Base-by-base conservation (phyloP, 2,329 filamentous ascomycete genomes). In the Pyrenophora tritici-repentis region DNA sequence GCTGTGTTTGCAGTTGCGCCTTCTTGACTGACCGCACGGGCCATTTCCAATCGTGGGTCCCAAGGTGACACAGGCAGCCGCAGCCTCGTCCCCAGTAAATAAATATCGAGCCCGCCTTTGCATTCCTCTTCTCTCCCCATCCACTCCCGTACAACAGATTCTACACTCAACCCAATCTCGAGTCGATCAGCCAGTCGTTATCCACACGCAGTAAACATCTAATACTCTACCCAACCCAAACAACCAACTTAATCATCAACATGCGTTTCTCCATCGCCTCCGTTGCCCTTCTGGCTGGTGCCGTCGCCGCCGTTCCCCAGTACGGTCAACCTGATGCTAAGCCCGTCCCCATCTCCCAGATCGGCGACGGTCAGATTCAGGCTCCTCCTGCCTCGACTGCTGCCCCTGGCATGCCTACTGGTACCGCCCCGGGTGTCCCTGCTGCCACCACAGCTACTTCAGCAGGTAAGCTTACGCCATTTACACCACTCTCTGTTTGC, bases 301-400 rank as follows among this genome's bases (percentile, higher is more conserved):
- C 61, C 52, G 68, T 58, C 48, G 63, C 62, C 51, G 69, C 67
- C 42, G 55, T 59, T 37, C 63, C 67, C 29, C 66, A 69, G 65
- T 53, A 56, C 52, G 17, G 29, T 40, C 41, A 56, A 66, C 18
- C n/a, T n/a, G n/a, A n/a, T n/a, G n/a, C n/a, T n/a, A 20, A 20
- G 18, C 18, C 18, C 3, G 3, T 20, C 50, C 63, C 68, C 53
- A 73, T 73, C 65, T 63, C 67, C 45, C 70, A 73, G 66, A 73
- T 73, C 59, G 59, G 56, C 48, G 71, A 73, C 49, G 71, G 71
- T 39, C 71, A 73, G 67, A 70, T 73, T 56, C 71, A 73, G 63
- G 71, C 59, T 57, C 56, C 65, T 51, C 57, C 62, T 49, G 61
- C 63, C 33, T 62, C 62, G 39, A 39, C n/a, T 29, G 31, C 20